Percentiles rank a stretch among this genome's conserved stretches.
Conservation (phyloP, 345 rosid species). For the Eucalyptus guilfoylei region DNA sequence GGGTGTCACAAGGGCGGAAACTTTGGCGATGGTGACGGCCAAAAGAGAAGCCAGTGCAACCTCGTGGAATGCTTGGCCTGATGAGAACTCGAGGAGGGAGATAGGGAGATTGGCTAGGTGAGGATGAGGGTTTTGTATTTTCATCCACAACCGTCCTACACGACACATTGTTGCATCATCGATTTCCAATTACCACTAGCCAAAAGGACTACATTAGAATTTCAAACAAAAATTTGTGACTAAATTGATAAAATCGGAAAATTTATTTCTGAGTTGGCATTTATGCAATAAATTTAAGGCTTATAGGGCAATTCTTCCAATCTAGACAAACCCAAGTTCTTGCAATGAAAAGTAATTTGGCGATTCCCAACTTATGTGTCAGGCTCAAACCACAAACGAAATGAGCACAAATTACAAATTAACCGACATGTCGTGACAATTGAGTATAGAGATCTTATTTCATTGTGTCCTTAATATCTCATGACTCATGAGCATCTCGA, state of each 20-base stretch:
- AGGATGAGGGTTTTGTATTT: background rate
- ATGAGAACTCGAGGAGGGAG: background rate
- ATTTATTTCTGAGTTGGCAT: rapidly evolving
- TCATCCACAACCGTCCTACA: background rate
- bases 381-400: background rate
- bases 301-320: background rate
- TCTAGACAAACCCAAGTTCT: background rate
- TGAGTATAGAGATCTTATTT: background rate
- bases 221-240: background rate
- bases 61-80: background rate
- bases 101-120: background rate
- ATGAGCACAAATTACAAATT: background rate
- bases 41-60: background rate
- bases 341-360: background rate
- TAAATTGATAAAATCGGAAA: background rate
- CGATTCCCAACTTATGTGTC: background rate
- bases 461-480: background rate
- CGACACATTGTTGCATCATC: background rate
- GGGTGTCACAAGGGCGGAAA: background rate
- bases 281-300: background rate
- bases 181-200: background rate
- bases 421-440: background rate
- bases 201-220: background rate
- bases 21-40: background rate
- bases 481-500: background rate